Conservation (phyloP, 2,329 filamentous ascomycete genomes). For the Lachnellula occidentalis region DNA sequence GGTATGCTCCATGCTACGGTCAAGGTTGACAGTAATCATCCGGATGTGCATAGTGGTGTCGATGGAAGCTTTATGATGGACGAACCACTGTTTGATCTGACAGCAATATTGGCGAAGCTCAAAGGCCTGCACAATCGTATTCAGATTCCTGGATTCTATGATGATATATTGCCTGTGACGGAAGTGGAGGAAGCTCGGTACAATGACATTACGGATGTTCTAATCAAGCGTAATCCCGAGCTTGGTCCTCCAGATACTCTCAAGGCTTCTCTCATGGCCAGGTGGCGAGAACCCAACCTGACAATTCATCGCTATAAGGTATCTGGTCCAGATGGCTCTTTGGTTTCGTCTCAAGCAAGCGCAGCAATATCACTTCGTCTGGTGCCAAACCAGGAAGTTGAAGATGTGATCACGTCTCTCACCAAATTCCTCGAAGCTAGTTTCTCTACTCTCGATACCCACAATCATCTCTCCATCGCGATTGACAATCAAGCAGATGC, state of each 20-base stretch:
- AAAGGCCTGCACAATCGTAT: slow-evolving; percentile 77
- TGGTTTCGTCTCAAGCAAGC: slow-evolving; percentile 85
- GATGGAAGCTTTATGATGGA: slow-evolving; percentile 87
- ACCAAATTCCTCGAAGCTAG: slow-evolving; percentile 61
- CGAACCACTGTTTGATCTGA: slow-evolving; percentile 87
- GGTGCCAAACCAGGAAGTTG: slow-evolving; percentile 87
- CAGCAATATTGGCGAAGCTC: slow-evolving; percentile 73
- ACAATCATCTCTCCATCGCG: slow-evolving; percentile 73
- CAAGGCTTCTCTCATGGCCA: slow-evolving; percentile 79
- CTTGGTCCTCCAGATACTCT: slow-evolving; percentile 59
- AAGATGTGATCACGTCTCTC: slow-evolving; percentile 65
- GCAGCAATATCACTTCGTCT: slow-evolving; percentile 86
- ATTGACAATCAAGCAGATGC: slow-evolving; percentile 94
- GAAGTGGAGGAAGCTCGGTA: slow-evolving; percentile 74
- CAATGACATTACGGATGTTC: slow-evolving; percentile 72
- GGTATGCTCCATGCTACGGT: slow-evolving; percentile 92
- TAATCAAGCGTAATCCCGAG: slow-evolving; percentile 66
- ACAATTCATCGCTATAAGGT: slow-evolving; percentile 92
- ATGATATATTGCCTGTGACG: slow-evolving; percentile 71
- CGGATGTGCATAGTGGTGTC: slow-evolving; percentile 93
- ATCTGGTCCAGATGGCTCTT: slow-evolving; percentile 83
- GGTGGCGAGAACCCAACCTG: slow-evolving; percentile 91
- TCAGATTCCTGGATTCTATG: slow-evolving; percentile 83
- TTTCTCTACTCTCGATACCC: slow-evolving; percentile 70
- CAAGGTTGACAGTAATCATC: slow-evolving; percentile 76